Base-by-base conservation (phyloP, 2,329 filamentous ascomycete species). In the Emydomyces testavorans region DNA sequence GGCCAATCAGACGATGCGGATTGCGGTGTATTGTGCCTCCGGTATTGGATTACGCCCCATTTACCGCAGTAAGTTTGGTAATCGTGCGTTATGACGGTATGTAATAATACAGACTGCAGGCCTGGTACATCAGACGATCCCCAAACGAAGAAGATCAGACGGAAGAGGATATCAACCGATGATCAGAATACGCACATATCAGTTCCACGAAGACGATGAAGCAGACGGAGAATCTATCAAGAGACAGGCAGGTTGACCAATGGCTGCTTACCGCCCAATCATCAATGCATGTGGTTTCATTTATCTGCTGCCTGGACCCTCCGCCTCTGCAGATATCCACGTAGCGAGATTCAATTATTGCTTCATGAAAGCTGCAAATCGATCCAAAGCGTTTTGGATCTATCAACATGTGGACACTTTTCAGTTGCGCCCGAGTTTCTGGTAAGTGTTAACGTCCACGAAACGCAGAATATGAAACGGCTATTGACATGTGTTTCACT, bases 241-340 rank as follows among this genome's bases (percentile, higher is more conserved):
- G n/a, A 31, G 29, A 31, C 4, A 31, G 29, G 10, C 29, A 31
- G 4, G 4, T 31, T 31, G 10, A n/a, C n/a, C n/a, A n/a, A n/a
- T n/a, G n/a, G n/a, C 29, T 4, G 10, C 29, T 31, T 8, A 8
- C n/a, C 10, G 18, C n/a, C 34, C 34, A 37, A 37, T 37, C 34
- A 37, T 21, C 34, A 37, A 28, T 28, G 26, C 6, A 28, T 28
- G 11, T 28, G n/a, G n/a, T n/a, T 23, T 42, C 16, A 32, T 42
- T 31, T 31, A 42, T 42, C 28, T 32, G 39, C 24, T 42, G 24
- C 39, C 39, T 42, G n/a, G 28, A 13, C 11, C n/a, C 15, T 31
- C 39, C 26, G 38, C n/a, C 39, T 16, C 7, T 21, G 39, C 39
- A 31, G 5, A 21, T 26, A 13, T 28, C 24, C 39, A 42, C 39